Percentiles rank a stretch among this genome's conserved stretches.
phyloP scores from a whole-genome alignment of 2,329 filamentous ascomycete species.

The Diaporthe australafricana region DNA sequence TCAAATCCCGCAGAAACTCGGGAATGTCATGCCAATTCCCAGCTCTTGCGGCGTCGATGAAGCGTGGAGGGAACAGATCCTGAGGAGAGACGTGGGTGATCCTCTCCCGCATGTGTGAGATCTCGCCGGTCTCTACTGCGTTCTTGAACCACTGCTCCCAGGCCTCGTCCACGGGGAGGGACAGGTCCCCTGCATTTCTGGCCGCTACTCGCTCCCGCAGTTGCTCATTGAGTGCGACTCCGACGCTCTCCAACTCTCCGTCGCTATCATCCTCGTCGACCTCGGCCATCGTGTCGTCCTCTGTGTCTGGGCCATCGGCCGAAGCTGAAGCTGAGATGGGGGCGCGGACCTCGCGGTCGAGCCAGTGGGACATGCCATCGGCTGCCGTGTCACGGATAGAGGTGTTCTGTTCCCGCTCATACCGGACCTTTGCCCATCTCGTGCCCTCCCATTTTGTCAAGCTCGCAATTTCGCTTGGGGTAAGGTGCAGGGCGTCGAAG shows the following conservation, averaged over 20 bases:
- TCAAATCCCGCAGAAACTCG: slow-evolving; percentile 63
- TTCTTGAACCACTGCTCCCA: slow-evolving; percentile 83
- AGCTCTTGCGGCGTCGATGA: slow-evolving; percentile 66
- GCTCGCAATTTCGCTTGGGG: slow-evolving; percentile 74
- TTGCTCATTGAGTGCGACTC: slow-evolving; percentile 72
- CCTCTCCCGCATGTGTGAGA: slow-evolving; percentile 50
- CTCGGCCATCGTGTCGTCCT: slow-evolving; percentile 28
- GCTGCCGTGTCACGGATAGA: slow-evolving; percentile 77
- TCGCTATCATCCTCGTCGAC: slow-evolving; percentile 61
- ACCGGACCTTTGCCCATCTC: slow-evolving; percentile 84
- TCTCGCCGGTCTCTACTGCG: slow-evolving; percentile 71
- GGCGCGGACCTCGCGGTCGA: slow-evolving; percentile 57
- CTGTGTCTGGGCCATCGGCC: slow-evolving; percentile 20
- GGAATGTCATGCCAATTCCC: slow-evolving; percentile 70
- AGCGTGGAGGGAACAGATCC: slow-evolving; percentile 59
- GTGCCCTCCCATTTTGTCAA: slow-evolving; percentile 88
- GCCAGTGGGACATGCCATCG: slow-evolving; percentile 74
- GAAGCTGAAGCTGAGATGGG: slow-evolving; percentile 25
- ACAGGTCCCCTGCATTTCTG: slow-evolving; percentile 69
- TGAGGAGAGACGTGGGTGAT: slow-evolving; percentile 45
- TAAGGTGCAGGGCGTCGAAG: slow-evolving; percentile 77
- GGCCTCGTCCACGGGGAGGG: slow-evolving; percentile 73
- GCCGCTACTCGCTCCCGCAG: slow-evolving; percentile 73
- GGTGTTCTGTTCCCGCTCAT: slow-evolving; percentile 79
- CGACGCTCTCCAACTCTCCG: slow-evolving; percentile 68